Evolutionary conservation across 768 basidiomycete genomes (phyloP).

Genomic region (Leucocoprinus birnbaumii): DNA sequence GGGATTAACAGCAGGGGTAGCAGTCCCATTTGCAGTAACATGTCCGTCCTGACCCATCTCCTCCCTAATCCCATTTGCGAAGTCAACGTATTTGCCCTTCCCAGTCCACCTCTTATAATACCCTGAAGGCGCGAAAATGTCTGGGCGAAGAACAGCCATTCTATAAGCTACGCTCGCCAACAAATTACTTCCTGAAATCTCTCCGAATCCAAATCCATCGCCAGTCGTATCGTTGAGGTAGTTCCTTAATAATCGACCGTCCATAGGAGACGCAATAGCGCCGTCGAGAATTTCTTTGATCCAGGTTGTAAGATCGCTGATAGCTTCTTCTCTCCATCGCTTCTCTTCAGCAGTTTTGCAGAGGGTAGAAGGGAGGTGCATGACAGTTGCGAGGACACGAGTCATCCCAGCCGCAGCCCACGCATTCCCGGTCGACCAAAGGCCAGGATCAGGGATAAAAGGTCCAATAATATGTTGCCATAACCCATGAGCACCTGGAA

Average conservation of each 20-base stretch:
- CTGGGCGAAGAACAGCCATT: conserved; percentile 33
- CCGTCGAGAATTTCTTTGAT: conserved; percentile 46
- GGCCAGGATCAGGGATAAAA: conserved; percentile 30
- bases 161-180: conserved; percentile 38
- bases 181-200: conserved; percentile 39
- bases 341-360: conserved; percentile 17
- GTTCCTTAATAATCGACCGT: conserved; percentile 37
- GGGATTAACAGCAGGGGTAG: conserved; percentile 36
- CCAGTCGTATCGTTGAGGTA: conserved; percentile 30
- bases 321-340: conserved; percentile 22
- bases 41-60: conserved; percentile 21
- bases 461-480: conserved; percentile 45
- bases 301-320: conserved; percentile 27
- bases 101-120: not conserved
- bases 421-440: conserved; percentile 58
- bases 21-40: conserved; percentile 28
- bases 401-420: conserved; percentile 68
- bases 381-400: conserved; percentile 49
- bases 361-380: conserved; percentile 29
- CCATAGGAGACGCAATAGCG: conserved; percentile 27
- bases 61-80: conserved; percentile 32
- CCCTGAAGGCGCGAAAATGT: conserved; percentile 18
- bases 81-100: conserved; percentile 24
- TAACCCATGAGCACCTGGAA: conserved; percentile 22
- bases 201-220: conserved; percentile 35